These are phyloP conservation scores for Rhododendron henanense DNA, from an alignment of 148 eudicot species.

Conservation along the genomic window DNA sequence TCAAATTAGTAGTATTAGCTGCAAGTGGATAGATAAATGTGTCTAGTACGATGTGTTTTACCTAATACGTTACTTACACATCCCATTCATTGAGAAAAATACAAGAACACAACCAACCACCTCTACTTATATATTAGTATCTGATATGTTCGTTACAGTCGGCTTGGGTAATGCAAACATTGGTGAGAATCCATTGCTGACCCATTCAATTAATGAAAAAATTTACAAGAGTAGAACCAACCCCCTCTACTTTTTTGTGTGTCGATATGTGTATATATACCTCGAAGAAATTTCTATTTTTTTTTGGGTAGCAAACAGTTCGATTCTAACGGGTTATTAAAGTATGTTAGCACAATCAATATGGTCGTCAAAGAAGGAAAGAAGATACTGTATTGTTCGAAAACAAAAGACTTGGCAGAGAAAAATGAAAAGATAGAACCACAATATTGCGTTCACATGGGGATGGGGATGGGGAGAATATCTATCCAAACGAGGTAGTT, in stretches of 20 bases:
- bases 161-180: too few species aligned
- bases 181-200: too few species aligned
- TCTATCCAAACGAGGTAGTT: not conserved
- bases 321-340: too few species aligned
- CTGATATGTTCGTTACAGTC: too few species aligned
- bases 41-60: not conserved
- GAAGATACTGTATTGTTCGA: not conserved
- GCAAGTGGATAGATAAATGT: not conserved
- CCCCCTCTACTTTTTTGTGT: not conserved
- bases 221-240: too few species aligned
- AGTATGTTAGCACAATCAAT: too few species aligned
- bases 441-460: not conserved
- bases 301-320: not conserved
- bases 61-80: not conserved
- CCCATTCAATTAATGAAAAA: too few species aligned
- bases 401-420: too few species aligned
- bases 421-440: too few species aligned
- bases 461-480: not conserved
- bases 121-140: too few species aligned
- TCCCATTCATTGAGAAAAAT: not conserved
- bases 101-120: too few species aligned
- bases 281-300: not conserved
- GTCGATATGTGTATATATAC: too few species aligned
- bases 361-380: not conserved
- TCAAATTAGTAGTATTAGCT: not conserved